Base-by-base conservation (phyloP, 192 early-diverging fungal genomes). In the Coemansia reversa region DNA sequence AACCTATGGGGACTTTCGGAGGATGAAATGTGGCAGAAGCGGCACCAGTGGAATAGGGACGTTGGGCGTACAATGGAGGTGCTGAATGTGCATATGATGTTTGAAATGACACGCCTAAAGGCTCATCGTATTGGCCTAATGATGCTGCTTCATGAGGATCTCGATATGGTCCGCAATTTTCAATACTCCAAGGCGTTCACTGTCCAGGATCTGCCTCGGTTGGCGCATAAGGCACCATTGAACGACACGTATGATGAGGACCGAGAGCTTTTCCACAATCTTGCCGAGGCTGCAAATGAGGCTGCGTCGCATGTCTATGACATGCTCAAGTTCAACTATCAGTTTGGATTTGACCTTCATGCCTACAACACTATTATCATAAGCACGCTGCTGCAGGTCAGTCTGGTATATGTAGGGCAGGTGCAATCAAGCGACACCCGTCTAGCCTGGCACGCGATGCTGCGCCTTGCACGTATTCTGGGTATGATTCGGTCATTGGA, bases 131-230 rank as follows among this genome's bases (percentile, higher is more conserved):
- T 81, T 27, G 78, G 63, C 9, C 66, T 81, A 33, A 75, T 81
- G 78, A 60, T 81, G 35, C 60, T 81, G 24, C 22, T 81, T 63
- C 69, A 59, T 55, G 78, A 81, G 56, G 69, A 81, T 33, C 69
- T 81, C 29, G 78, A 75, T 35, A 81, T 75, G 78, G 72, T 75
- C 42, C 78, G 72, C 69, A 81, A 81, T 58, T 81, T 81, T 51
- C 78, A 81, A 53, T 65, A 66, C 72, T 81, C 78, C 28, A 67
- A 65, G 58, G 72, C 66, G 6, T 72, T 75, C 30, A 48, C 69
- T 18, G 25, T 71, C 24, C 66, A 56, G 22, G 66, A 81, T 30
- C 66, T 81, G 58, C 72, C 72, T 5, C 52, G 47, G 3, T 54
- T 54, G 29, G 27, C 69, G 4, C 23, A 49, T 12, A 39, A 33